Base-by-base conservation (phyloP, 2,329 filamentous ascomycete genomes). In the Fusarium metavorans region DNA sequence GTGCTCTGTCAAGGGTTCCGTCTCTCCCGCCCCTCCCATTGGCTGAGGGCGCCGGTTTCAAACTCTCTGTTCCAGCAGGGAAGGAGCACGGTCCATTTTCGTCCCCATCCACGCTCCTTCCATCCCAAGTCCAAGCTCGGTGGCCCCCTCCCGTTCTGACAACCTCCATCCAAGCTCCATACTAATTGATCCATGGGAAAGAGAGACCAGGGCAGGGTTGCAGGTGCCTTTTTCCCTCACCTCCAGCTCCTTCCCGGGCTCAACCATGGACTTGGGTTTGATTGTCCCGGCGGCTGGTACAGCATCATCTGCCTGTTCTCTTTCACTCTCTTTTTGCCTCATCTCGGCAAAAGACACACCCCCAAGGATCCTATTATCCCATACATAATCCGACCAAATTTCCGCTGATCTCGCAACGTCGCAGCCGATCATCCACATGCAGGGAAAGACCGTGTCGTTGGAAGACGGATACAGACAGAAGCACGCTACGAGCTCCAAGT, bases 21-120 rank as follows among this genome's bases (percentile, higher is more conserved):
- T 20, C 43, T 18, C 54, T 41, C 18, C 30, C 41, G 27, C 41
- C 27, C 56, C 39, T 70, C 39, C 43, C 41, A 75, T 75, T 75
- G 72, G 72, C 25, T 48, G 30, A 27, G 39, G 43, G 7, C 52
- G 56, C 69, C 64, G 70, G 73, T 75, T 75, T 76, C 73, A 75
- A 73, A 75, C 66, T 67, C 57, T 54, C 60, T 68, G 73, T 68
- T 75, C 73, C 73, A 75, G 70, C 65, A 65, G 60, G 73, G 73
- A 75, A 75, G 73, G 73, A 75, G 73, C 70, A 71, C 58, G 67
- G 67, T 59, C 73, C 67, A 69, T 68, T 70, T 52, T 74, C 65
- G 60, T 69, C 59, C 58, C 65, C 57, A 67, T 75, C 66, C 58
- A 60, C 61, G 18, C 61, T 64, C 52, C 52, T 65, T 48, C 63